These are phyloP conservation scores for Pistacia atlantica DNA, from an alignment of 345 rosid genomes.

Conservation along the genomic window DNA sequence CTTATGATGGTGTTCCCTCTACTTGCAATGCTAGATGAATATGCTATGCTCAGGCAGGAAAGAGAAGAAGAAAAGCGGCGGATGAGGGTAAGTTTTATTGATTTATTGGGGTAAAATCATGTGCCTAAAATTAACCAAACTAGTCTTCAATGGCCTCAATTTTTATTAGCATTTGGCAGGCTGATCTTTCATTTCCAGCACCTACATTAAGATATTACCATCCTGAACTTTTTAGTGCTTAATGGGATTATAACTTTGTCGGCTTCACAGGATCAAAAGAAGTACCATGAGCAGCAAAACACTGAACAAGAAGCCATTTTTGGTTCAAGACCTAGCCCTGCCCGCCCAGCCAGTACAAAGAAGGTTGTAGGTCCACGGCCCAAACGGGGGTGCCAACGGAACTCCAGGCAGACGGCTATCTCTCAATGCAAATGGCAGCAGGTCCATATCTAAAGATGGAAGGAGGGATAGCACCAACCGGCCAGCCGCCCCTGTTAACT, in stretches of 20 bases:
- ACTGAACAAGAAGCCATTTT: slow-evolving; percentile 73
- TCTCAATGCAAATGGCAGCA: slow-evolving; percentile 73
- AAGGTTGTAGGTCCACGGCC: slow-evolving; percentile 80
- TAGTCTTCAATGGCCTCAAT: not conserved
- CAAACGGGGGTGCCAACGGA: slow-evolving; percentile 76
- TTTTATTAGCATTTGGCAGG: not conserved
- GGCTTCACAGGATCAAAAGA: slow-evolving; percentile 67
- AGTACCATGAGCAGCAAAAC: slow-evolving; percentile 76
- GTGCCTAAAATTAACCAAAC: not conserved
- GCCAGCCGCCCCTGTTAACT: slow-evolving; percentile 64
- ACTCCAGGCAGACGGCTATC: slow-evolving; percentile 83
- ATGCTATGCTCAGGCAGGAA: slow-evolving; percentile 90
- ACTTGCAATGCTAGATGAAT: slow-evolving; percentile 95
- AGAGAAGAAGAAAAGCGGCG: slow-evolving; percentile 93
- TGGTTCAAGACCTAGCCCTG: slow-evolving; percentile 83
- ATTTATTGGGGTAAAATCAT: not conserved
- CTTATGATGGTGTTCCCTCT: slow-evolving; percentile 94
- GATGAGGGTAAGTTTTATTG: slow-evolving; percentile 52
- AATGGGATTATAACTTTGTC: not conserved
- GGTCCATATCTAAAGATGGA: slow-evolving; percentile 65
- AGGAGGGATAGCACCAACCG: slow-evolving; percentile 64
- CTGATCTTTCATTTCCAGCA: not conserved
- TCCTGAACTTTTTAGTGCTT: not conserved
- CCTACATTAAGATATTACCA: not conserved
- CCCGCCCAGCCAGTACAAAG: slow-evolving; percentile 62